A percentile compares a stretch with the other conserved stretches of the same genome.
Conservation (phyloP, 2,329 filamentous ascomycete species). For the Cytospora paraplurivora region DNA sequence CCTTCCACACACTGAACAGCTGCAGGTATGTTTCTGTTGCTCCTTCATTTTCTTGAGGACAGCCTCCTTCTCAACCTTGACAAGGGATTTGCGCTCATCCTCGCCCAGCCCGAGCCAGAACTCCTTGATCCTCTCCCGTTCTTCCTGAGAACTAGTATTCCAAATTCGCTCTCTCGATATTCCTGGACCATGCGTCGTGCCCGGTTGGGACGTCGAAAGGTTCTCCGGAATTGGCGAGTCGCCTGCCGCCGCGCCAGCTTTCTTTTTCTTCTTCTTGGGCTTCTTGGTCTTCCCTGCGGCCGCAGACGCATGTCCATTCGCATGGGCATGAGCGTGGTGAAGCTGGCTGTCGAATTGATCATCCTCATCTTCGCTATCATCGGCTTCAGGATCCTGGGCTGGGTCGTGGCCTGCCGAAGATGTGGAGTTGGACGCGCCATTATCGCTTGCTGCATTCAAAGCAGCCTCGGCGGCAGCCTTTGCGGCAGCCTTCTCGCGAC, state of each 20-base stretch:
- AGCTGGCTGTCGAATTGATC: constrained; percentile 45
- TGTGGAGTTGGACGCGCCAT: constrained; percentile 46
- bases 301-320: constrained; percentile 37
- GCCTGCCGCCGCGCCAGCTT: constrained; percentile 38
- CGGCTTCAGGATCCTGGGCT: constrained; percentile 51
- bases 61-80: constrained; percentile 98
- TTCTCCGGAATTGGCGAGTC: constrained; percentile 38
- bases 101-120: constrained; percentile 96
- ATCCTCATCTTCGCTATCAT: constrained; percentile 57
- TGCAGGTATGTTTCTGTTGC: constrained; percentile 98
- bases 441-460: constrained; percentile 38
- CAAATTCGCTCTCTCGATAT: constrained; percentile 86
- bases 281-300: constrained; percentile 55
- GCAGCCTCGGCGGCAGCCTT: constrained; percentile 58
- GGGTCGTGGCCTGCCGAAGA: constrained; percentile 33
- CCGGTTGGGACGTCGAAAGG: constrained; percentile 33
- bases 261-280: constrained; percentile 71
- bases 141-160: constrained; percentile 93
- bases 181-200: constrained; percentile 41
- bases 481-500: constrained; percentile 81
- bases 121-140: constrained; percentile 95
- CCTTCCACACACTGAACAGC: constrained; percentile 93
- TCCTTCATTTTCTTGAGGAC: constrained; percentile 99
- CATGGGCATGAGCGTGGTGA: constrained; percentile 41
- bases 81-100: constrained; percentile 89